phyloP scores from a whole-genome alignment of 225 moss, liverwort and hornwort species.

The Asterella californica region DNA sequence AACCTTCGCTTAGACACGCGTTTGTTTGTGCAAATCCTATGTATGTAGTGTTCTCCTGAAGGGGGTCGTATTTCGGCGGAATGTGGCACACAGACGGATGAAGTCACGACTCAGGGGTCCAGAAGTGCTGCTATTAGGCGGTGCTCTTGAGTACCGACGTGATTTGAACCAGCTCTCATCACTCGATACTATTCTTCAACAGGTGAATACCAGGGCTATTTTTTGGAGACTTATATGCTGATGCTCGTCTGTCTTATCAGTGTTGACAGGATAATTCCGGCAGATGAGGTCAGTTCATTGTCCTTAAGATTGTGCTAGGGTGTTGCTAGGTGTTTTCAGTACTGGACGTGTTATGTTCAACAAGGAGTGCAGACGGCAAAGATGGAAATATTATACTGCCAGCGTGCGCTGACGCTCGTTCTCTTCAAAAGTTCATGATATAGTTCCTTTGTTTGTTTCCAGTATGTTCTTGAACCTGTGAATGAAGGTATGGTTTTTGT shows the following conservation, averaged over 20 bases:
- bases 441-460: not conserved
- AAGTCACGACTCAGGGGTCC: constrained; percentile 68
- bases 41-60: constrained; percentile 71
- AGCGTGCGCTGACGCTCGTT: not conserved
- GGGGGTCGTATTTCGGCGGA: constrained; percentile 84
- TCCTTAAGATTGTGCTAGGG: too few species aligned
- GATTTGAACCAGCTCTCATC: constrained; percentile 92
- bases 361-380: too few species aligned
- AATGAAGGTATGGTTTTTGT: not conserved
- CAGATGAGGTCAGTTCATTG: too few species aligned
- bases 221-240: too few species aligned
- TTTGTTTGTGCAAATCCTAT: not conserved
- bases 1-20: not conserved
- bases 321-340: too few species aligned
- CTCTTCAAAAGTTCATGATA: not conserved
- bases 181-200: constrained; percentile 84
- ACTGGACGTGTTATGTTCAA: too few species aligned
- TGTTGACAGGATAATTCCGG: too few species aligned
- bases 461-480: not conserved
- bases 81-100: constrained; percentile 85
- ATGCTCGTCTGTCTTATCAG: too few species aligned
- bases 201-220: constrained; percentile 40
- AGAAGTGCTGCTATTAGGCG: constrained; percentile 77
- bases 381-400: not conserved
- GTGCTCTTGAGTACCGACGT: constrained; percentile 92